Base-by-base conservation (phyloP, 352 stramenopile genomes). In the Albugo laibachii region DNA sequence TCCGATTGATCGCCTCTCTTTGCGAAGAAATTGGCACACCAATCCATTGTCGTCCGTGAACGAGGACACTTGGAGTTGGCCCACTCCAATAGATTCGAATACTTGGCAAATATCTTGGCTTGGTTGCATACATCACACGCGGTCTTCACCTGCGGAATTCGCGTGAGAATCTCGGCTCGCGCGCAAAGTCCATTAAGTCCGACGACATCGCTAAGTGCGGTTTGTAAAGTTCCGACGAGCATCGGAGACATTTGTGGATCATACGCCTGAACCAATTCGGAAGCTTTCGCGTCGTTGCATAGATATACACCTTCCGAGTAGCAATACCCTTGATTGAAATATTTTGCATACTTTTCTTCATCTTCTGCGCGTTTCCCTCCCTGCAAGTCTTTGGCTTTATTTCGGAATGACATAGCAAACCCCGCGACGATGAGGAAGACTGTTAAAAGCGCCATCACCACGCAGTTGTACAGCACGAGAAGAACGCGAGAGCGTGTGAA, bases 31-130 rank as follows among this genome's bases (percentile, higher is more conserved):
- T 61, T 43, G 36, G 69, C 71, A 43, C 76, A 89, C 59, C 69
- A 89, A n/a, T 62, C 38, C 27, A 72, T 46, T 41, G 66, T 81
- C 5, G 54, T 49, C 36, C 56, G 58, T 4, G 65, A 75, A 41
- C 73, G 59, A 3, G 73, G 73, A 44, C 76, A 89, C 60, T 89
- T 40, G 49, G 77, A 63, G 56, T 86, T 77, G 10, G 73, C 66
- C 76, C 76, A 89, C 48, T 82, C 65, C 20, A 86, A 62, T n/a
- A 89, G 61, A 24, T 56, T 56, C n/a, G 67, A 74, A 45, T 81
- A 75, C 50, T 84, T 78, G 27, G 66, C 50, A 39, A 75, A 70
- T 45, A 81, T 31, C 31, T 65, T 71, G 12, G 69, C 75, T 13
- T 54, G 49, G 35, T 57, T 54, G 15, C 76, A 89, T n/a, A 54